Conservation (phyloP, 2,329 filamentous ascomycete genomes). For the Aspergillus felis region DNA sequence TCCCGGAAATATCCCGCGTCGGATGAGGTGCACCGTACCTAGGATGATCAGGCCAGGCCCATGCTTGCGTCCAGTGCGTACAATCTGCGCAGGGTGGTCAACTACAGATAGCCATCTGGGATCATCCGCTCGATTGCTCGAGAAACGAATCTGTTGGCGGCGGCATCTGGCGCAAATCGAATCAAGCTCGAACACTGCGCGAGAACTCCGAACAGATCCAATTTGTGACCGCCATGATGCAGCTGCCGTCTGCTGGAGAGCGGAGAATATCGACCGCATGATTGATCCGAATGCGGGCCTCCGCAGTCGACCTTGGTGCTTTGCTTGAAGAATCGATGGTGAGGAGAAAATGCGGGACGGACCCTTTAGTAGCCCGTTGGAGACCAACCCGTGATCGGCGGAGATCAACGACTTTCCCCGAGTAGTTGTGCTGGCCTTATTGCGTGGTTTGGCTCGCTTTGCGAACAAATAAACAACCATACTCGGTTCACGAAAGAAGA, state of each 20-base stretch:
- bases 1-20: neutral
- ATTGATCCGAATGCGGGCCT: neutral
- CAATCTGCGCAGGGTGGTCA: constrained; percentile 76
- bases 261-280: constrained; percentile 29
- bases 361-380: neutral
- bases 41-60: constrained; percentile 77
- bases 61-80: constrained; percentile 71
- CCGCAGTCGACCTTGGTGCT: neutral
- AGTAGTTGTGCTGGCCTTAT: neutral
- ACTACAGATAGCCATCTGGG: constrained; percentile 79
- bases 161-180: constrained; percentile 35
- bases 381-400: neutral
- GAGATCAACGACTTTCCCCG: neutral
- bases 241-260: constrained; percentile 21
- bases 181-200: constrained; percentile 20
- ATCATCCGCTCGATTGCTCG: constrained; percentile 62
- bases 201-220: constrained; percentile 17
- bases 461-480: neutral
- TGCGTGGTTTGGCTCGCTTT: neutral
- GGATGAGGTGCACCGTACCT: constrained; percentile 43
- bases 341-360: neutral
- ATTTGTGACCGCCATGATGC: constrained; percentile 19
- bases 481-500: neutral
- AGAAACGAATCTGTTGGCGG: constrained; percentile 36
- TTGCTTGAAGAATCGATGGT: neutral